phyloP scores from a whole-genome alignment of 345 rosid genomes.

The Chamaenerion angustifolium region DNA sequence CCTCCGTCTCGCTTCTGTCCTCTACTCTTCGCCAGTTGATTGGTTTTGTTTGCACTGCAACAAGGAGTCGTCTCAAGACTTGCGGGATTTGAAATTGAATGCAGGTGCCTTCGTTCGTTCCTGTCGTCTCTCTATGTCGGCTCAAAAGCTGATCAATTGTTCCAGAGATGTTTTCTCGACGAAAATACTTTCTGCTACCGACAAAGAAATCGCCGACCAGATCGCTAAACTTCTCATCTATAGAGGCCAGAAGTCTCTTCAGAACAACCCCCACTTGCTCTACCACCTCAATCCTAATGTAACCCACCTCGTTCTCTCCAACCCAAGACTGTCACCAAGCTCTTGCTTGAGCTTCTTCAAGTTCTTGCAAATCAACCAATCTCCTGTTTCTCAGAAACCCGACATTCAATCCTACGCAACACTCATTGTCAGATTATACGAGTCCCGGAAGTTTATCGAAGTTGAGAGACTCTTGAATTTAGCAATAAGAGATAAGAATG shows the following conservation, averaged over 20 bases:
- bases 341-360: conserved; percentile 45
- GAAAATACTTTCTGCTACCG: conserved; percentile 9
- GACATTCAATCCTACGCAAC: conserved; percentile 34
- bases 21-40: no score
- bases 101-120: no score
- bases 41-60: no score
- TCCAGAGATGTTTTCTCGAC: conserved; percentile 10
- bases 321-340: conserved; percentile 34
- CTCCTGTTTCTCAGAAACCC: conserved; percentile 22
- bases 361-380: conserved; percentile 26
- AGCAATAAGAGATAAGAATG: conserved; percentile 22
- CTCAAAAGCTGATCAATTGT: conserved; percentile 12
- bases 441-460: conserved; percentile 28
- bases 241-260: conserved; percentile 25
- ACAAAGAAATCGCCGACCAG: conserved; percentile 15
- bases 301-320: conserved; percentile 35
- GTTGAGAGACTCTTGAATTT: conserved; percentile 34
- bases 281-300: conserved; percentile 30
- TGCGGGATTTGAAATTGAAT: no score
- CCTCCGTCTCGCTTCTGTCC: no score
- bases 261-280: conserved; percentile 22
- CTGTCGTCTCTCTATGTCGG: conserved; percentile 15
- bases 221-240: conserved; percentile 15
- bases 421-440: conserved; percentile 32
- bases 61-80: no score